A percentile compares a stretch with the other conserved stretches of the same genome.
These are phyloP conservation scores for Euphorbia corollata DNA, from an alignment of 441 rosid species.

Conservation along the genomic window DNA sequence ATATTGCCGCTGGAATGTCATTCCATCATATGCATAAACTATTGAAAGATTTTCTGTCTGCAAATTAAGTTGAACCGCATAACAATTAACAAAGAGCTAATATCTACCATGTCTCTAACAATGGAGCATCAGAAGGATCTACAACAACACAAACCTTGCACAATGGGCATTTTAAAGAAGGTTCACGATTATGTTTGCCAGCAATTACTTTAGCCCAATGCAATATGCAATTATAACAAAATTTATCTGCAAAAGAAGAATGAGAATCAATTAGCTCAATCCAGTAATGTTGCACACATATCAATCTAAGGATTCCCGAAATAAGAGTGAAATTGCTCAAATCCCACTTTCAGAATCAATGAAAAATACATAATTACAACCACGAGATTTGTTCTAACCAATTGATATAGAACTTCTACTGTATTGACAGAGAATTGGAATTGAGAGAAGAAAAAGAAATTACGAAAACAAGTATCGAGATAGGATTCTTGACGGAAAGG, in stretches of 20 bases:
- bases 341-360: not conserved
- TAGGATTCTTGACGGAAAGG: slow-evolving; percentile 49
- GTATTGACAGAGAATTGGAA: too few species aligned
- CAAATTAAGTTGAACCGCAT: slow-evolving; percentile 19
- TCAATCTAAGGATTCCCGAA: slow-evolving; percentile 3
- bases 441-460: slow-evolving; percentile 17
- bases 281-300: not conserved
- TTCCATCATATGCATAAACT: slow-evolving; percentile 63
- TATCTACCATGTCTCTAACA: not conserved
- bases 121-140: not conserved
- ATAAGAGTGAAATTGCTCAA: not conserved
- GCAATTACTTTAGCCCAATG: slow-evolving; percentile 72
- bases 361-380: not conserved
- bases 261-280: not conserved
- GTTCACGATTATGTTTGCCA: slow-evolving; percentile 36
- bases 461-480: slow-evolving; percentile 80
- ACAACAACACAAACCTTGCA: slow-evolving; percentile 62
- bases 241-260: slow-evolving; percentile 56
- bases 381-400: not conserved
- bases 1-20: slow-evolving; percentile 55
- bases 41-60: slow-evolving; percentile 66
- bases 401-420: too few species aligned
- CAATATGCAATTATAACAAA: slow-evolving; percentile 71
- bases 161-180: slow-evolving; percentile 65
- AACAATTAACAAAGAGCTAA: slow-evolving; percentile 4